These are phyloP conservation scores for Lasiodiplodia citricola DNA, from an alignment of 2,329 filamentous ascomycete species.

Conservation along the genomic window DNA sequence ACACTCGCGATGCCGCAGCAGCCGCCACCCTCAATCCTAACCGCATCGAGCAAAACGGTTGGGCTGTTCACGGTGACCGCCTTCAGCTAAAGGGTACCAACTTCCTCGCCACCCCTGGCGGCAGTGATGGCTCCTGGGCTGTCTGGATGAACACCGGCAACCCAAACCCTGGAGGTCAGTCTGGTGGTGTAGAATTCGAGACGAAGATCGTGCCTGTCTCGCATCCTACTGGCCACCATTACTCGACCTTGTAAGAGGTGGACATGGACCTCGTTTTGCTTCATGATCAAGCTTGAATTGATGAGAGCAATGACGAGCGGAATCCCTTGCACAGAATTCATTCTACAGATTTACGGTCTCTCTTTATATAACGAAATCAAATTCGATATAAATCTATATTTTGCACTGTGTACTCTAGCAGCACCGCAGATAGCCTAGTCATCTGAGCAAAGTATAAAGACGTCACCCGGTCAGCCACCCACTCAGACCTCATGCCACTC, in stretches of 20 bases:
- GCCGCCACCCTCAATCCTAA: not conserved
- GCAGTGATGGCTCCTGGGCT: not conserved
- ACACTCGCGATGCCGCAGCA: not conserved
- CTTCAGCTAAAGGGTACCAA: not conserved
- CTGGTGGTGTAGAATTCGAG: not conserved
- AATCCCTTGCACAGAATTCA: no score
- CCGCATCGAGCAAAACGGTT: not conserved
- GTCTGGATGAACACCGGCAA: not conserved
- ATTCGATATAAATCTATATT: no score
- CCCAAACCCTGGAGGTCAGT: not conserved
- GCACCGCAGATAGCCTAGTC: no score
- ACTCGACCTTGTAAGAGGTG: constrained; percentile 27
- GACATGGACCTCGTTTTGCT: no score
- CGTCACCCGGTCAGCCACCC: no score
- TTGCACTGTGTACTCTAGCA: no score
- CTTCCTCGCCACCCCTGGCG: not conserved
- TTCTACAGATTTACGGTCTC: no score
- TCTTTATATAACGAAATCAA: no score
- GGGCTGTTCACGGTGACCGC: not conserved
- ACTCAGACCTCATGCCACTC: no score
- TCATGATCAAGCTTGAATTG: no score
- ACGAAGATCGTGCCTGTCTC: not conserved
- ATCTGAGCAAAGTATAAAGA: no score
- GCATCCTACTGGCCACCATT: constrained; percentile 27
- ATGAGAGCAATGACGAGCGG: no score